These are phyloP conservation scores for Fusarium brachygibbosum DNA, from an alignment of 2,329 filamentous ascomycete genomes.

Conservation along the genomic window DNA sequence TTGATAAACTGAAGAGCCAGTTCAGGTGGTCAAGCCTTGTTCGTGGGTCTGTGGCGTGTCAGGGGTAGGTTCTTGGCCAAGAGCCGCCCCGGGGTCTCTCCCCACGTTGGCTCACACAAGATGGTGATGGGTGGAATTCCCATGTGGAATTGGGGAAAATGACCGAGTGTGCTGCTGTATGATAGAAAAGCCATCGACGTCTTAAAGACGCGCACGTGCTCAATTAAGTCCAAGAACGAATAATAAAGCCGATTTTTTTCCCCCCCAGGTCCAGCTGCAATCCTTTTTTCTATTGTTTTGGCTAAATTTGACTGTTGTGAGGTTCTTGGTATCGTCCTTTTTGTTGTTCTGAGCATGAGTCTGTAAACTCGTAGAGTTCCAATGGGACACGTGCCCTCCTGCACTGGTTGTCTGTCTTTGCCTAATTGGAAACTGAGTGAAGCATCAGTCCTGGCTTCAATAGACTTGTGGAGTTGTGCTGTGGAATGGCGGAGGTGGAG, in stretches of 20 bases:
- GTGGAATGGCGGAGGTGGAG: slow-evolving; percentile 36
- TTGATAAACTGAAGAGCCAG: slow-evolving; percentile 9
- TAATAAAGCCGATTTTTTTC: slow-evolving; percentile 28
- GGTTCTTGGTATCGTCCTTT: slow-evolving; percentile 22
- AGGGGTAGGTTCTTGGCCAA: slow-evolving; percentile 36
- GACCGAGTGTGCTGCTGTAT: slow-evolving; percentile 12
- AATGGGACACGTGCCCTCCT: slow-evolving; percentile 47
- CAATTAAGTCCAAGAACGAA: slow-evolving; percentile 38
- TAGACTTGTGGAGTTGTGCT: slow-evolving; percentile 19
- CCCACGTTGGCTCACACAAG: slow-evolving; percentile 48
- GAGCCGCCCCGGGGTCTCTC: slow-evolving; percentile 37
- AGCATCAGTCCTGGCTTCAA: slow-evolving; percentile 19
- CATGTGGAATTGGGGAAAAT: slow-evolving; percentile 29
- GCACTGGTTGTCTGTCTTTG: slow-evolving; percentile 39
- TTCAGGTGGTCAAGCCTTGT: slow-evolving; percentile 28
- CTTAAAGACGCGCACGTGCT: slow-evolving; percentile 46
- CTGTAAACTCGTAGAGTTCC: slow-evolving; percentile 26
- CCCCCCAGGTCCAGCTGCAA: slow-evolving; percentile 8
- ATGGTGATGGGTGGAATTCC: slow-evolving; percentile 49
- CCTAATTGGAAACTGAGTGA: slow-evolving; percentile 18
- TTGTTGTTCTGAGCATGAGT: slow-evolving; percentile 10
- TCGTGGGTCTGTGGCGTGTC: slow-evolving; percentile 32
- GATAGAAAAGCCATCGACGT: slow-evolving; percentile 26
- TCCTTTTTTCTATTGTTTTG: slow-evolving; percentile 13
- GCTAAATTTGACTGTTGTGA: slow-evolving; percentile 20